Conservation (phyloP, 805 yeast genomes). For the Grigorovia jiainica region DNA sequence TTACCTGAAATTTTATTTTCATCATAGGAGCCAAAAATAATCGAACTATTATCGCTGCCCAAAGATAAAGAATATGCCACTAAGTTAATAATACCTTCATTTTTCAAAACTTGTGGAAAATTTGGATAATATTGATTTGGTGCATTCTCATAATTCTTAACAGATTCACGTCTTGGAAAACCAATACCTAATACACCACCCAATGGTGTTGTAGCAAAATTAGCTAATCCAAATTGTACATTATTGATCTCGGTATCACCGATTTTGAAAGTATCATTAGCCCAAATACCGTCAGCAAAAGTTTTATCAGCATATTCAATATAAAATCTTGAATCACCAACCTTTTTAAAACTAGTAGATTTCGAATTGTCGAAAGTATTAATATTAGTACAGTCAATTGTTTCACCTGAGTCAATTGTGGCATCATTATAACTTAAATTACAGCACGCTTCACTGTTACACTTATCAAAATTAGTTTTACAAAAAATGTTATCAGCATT, state of each 20-base stretch:
- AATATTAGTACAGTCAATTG: constrained; percentile 15
- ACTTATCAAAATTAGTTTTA: background rate
- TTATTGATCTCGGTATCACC: constrained; percentile 37
- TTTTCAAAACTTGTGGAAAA: constrained; percentile 48
- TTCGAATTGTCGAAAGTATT: constrained; percentile 11
- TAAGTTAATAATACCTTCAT: constrained; percentile 41
- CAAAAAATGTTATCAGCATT: constrained; percentile 29
- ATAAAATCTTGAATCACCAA: constrained; percentile 19
- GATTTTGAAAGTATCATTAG: constrained; percentile 46
- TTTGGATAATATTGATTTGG: constrained; percentile 39
- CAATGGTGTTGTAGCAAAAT: constrained; percentile 41
- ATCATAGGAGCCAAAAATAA: constrained; percentile 60
- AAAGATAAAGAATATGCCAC: constrained; percentile 51
- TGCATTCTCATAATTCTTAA: constrained; percentile 17
- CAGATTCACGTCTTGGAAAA: constrained; percentile 49
- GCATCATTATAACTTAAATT: background rate
- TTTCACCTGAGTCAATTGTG: constrained; percentile 1
- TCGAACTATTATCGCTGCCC: constrained; percentile 36
- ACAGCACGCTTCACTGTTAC: background rate
- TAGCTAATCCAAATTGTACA: constrained; percentile 61
- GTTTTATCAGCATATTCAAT: constrained; percentile 41
- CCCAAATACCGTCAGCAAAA: constrained; percentile 49
- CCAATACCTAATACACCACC: constrained; percentile 65
- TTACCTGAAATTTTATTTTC: constrained; percentile 42
- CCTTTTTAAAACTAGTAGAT: constrained; percentile 11